Evolutionary conservation across 2,329 filamentous ascomycete species (phyloP).

Genomic region (Xylariales sp.): DNA sequence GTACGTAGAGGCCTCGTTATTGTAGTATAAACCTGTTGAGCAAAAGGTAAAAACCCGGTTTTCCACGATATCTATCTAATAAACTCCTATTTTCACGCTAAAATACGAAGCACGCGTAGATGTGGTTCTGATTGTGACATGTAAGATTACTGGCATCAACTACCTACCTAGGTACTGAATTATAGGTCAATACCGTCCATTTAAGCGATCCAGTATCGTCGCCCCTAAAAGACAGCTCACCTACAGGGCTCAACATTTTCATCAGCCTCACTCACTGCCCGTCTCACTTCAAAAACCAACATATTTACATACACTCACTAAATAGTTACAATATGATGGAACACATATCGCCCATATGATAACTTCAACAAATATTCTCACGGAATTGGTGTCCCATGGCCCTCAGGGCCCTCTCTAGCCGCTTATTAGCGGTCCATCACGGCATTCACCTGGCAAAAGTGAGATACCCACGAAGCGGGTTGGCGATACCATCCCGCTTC

Average conservation of each 20-base stretch:
- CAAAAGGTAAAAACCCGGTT: too few relatives aligned
- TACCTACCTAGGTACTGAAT: too few relatives aligned
- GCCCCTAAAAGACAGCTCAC: background rate
- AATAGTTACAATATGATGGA: background rate
- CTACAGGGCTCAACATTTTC: slow-evolving; percentile 18
- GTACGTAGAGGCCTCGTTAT: too few relatives aligned
- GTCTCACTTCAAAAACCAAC: background rate
- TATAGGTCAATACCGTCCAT: too few relatives aligned
- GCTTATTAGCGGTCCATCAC: slow-evolving; percentile 31
- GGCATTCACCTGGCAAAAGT: background rate
- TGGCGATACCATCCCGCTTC: slow-evolving; percentile 24
- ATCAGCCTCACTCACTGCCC: slow-evolving; percentile 29
- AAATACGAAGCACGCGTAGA: too few relatives aligned
- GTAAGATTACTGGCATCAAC: too few relatives aligned
- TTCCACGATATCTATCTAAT: too few relatives aligned
- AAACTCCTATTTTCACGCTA: too few relatives aligned
- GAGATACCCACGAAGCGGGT: slow-evolving; percentile 11
- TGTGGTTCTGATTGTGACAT: too few relatives aligned
- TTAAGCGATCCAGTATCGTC: background rate
- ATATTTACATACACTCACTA: background rate
- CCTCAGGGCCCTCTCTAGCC: slow-evolving; percentile 36
- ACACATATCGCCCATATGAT: background rate
- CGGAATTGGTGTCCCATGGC: slow-evolving; percentile 27
- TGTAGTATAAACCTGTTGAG: too few relatives aligned
- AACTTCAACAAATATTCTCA: background rate